A percentile compares a stretch with the other conserved stretches of the same genome.
Evolutionary conservation across 2,329 filamentous ascomycete genomes (phyloP).

Genomic region (Lasiodiplodia hormozganensis): DNA sequence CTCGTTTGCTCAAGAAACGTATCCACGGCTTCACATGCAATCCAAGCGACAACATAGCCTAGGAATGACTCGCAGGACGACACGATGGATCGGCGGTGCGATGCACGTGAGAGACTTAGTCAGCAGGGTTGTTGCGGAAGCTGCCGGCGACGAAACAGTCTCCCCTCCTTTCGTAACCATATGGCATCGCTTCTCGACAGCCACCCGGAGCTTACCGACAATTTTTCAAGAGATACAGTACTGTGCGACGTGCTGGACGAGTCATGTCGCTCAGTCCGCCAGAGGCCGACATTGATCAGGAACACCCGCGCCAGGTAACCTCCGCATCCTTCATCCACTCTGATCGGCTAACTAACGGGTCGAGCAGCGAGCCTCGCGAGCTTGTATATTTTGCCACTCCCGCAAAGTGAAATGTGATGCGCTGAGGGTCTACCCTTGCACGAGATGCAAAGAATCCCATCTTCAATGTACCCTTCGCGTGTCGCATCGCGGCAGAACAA

Average conservation of each 20-base stretch:
- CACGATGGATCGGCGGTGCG: neutral
- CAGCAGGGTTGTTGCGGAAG: neutral
- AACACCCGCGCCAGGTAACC: conserved; percentile 11
- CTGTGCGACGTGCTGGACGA: neutral
- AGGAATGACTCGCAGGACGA: too few relatives aligned
- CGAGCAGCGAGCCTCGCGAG: neutral
- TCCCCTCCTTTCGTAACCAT: neutral
- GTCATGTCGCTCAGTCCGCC: neutral
- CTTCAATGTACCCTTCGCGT: conserved; percentile 7
- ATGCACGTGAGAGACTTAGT: neutral
- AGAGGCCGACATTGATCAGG: neutral
- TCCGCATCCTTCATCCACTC: too few relatives aligned
- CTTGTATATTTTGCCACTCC: conserved; percentile 10
- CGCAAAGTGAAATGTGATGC: conserved; percentile 19
- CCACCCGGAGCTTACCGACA: neutral
- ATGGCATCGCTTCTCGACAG: neutral
- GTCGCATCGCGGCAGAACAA: conserved; percentile 3
- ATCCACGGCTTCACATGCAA: neutral
- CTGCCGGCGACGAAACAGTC: neutral
- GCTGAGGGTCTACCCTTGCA: conserved; percentile 8
- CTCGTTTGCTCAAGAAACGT: neutral
- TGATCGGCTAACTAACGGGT: neutral
- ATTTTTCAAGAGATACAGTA: neutral
- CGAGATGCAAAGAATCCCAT: conserved; percentile 4
- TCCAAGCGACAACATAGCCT: neutral